A percentile compares a stretch with the other conserved stretches of the same genome.
Conservation (phyloP, 1,284 basidiomycete species). For the Naganishia sp. region DNA sequence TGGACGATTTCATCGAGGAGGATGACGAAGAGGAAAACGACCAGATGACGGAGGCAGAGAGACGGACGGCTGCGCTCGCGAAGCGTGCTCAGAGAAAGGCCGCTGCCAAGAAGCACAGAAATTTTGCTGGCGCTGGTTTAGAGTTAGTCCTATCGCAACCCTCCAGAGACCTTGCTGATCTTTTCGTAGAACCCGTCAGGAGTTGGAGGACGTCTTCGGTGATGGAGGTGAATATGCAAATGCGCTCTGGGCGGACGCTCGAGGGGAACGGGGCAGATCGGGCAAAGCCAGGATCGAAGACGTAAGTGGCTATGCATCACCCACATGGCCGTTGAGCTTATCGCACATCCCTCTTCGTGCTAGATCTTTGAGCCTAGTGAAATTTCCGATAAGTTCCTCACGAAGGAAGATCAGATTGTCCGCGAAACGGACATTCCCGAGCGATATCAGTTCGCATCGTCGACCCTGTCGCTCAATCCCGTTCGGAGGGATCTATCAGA, state of each 20-base stretch:
- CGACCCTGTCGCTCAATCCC: conserved; percentile 70
- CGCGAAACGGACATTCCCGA: conserved; percentile 90
- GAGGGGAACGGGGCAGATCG: conserved; percentile 58
- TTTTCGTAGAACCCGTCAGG: conserved; percentile 81
- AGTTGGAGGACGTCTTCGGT: conserved; percentile 95
- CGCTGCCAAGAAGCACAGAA: conserved; percentile 68
- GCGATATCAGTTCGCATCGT: conserved; percentile 91
- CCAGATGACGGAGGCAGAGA: conserved; percentile 68
- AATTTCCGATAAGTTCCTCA: conserved; percentile 86
- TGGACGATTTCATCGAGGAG: conserved; percentile 89
- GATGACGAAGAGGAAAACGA: conserved; percentile 61
- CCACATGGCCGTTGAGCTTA: too few relatives aligned
- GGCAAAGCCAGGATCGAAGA: conserved; percentile 83
- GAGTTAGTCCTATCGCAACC: conserved; percentile 60
- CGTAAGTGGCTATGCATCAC: conserved; percentile 58
- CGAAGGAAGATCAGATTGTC: conserved; percentile 92
- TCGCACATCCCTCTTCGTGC: neutral
- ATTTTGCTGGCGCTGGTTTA: conserved; percentile 81
- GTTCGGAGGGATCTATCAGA: conserved; percentile 64
- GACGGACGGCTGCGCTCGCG: conserved; percentile 60
- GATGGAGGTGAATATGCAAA: conserved; percentile 96
- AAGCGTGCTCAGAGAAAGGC: conserved; percentile 68
- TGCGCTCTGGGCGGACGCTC: conserved; percentile 73
- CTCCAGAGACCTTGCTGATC: conserved; percentile 34
- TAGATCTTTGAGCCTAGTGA: conserved; percentile 98